Base-by-base conservation (phyloP, 2,329 filamentous ascomycete genomes). In the Knufia petricola region DNA sequence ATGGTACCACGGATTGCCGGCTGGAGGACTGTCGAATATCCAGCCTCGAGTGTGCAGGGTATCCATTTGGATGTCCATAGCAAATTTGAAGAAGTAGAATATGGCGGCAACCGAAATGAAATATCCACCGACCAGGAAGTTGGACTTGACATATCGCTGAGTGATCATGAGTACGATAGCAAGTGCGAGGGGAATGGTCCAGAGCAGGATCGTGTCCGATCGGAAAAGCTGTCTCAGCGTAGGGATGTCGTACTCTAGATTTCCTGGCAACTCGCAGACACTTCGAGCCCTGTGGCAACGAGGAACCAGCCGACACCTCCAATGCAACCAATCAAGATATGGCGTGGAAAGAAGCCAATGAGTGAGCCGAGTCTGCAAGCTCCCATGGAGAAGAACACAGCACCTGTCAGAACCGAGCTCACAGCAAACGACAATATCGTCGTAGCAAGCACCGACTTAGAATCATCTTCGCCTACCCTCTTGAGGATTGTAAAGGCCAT, bases 241-340 rank as follows among this genome's bases (percentile, higher is more conserved):
- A 15, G 78, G 75, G 10, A 87, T 65, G 55, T 90, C 79, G 63
- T 94, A 95, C 55, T 85, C 80, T 26, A 98, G 76, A 58, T 82
- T 89, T 13, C 89, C 88, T 32, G 92, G 82, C 21, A 98, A 72
- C 90, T 80, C 20, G 89, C 90, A 19, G 89, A 94, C 7, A 98
- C 90, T 61, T 96, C 90, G 50, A 98, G 79, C 20, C 88, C 92
- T 4, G 92, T 98, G 45, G 87, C 80, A 44, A 95, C 73, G 17
- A 98, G 74, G 66, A 98, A 98, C 77, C 88, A 95, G 3, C 92
- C 92, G 7, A 98, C 92, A 53, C 92, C 92, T 37, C 92, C 92
- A 57, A 98, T 96, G 61, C 92, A 98, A 48, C 92, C 92, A 53
- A 95, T 94, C 26, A 98, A 71, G 58, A 98, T 98, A 59, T 95